Percentiles rank a stretch among this genome's conserved stretches.
These are phyloP conservation scores for Lepidium sativum DNA, from an alignment of 345 rosid genomes.

Conservation along the genomic window DNA sequence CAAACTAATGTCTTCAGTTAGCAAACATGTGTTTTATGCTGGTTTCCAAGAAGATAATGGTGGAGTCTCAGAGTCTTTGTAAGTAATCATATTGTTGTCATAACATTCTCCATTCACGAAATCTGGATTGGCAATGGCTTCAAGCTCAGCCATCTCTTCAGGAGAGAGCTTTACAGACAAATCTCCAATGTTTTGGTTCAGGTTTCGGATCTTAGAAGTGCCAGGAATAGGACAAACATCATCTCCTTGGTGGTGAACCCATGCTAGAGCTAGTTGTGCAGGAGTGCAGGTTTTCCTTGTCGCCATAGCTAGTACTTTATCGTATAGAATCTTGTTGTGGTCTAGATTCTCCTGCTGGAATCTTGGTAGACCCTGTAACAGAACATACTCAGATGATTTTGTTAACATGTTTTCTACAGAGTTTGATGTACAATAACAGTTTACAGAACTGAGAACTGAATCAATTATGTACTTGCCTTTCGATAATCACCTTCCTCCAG, in stretches of 20 bases:
- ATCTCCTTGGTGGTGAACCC: slow-evolving; percentile 62
- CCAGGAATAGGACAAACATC: slow-evolving; percentile 64
- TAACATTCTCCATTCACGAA: slow-evolving; percentile 43
- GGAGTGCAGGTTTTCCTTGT: slow-evolving; percentile 46
- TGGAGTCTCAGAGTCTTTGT: slow-evolving; percentile 40
- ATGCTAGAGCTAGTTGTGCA: slow-evolving; percentile 63
- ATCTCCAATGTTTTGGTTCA: slow-evolving; percentile 51
- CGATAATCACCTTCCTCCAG: slow-evolving; percentile 31
- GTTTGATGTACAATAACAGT: too few species aligned
- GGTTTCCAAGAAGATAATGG: slow-evolving; percentile 50
- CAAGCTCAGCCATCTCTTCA: slow-evolving; percentile 54
- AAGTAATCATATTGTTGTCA: background rate
- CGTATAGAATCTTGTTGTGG: slow-evolving; percentile 37
- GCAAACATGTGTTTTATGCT: background rate
- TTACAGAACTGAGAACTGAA: background rate
- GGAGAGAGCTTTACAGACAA: slow-evolving; percentile 43
- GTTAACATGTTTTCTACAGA: too few species aligned
- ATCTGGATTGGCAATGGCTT: slow-evolving; percentile 33
- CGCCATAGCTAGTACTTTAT: slow-evolving; percentile 41
- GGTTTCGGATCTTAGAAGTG: slow-evolving; percentile 52
- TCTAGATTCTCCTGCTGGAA: slow-evolving; percentile 53
- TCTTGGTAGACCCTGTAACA: slow-evolving; percentile 39
- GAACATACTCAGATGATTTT: background rate
- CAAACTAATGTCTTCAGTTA: too few species aligned
- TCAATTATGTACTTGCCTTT: slow-evolving; percentile 23